Evolutionary conservation across 2,329 filamentous ascomycete genomes (phyloP).

Genomic region (Fusarium fujikuroi): DNA sequence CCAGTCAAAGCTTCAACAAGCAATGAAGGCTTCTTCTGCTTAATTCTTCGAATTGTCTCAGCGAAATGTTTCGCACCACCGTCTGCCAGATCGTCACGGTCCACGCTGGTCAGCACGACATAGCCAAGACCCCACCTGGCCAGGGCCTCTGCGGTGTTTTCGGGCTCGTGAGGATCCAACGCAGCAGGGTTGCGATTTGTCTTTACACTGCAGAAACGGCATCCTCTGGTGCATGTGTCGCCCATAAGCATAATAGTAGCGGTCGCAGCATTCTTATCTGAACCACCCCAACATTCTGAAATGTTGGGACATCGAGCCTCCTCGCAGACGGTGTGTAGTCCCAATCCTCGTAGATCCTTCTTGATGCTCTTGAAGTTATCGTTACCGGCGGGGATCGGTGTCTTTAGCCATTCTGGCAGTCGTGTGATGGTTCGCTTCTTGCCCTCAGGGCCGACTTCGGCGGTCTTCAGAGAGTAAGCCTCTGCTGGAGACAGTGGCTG

Average conservation of each 20-base stretch:
- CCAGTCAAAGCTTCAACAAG: constrained; percentile 88
- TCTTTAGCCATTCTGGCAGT: constrained; percentile 95
- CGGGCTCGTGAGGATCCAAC: constrained; percentile 94
- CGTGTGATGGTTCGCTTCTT: constrained; percentile 75
- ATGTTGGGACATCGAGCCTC: constrained; percentile 98
- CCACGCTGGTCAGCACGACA: constrained; percentile 92
- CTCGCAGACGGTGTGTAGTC: constrained; percentile 95
- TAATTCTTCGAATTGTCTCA: constrained; percentile 94
- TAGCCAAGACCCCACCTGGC: constrained; percentile 94
- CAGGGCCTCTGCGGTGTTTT: constrained; percentile 94
- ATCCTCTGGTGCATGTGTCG: constrained; percentile 95
- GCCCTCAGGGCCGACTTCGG: constrained; percentile 71
- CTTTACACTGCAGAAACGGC: constrained; percentile 97
- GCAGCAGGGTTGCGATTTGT: constrained; percentile 80
- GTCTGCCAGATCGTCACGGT: constrained; percentile 91
- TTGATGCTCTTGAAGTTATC: constrained; percentile 94
- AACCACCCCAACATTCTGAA: constrained; percentile 96
- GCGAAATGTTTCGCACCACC: constrained; percentile 91
- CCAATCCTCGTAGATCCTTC: constrained; percentile 87
- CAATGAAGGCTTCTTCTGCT: constrained; percentile 80
- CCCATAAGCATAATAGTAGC: constrained; percentile 99
- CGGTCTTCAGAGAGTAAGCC: constrained; percentile 70
- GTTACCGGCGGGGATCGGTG: constrained; percentile 84
- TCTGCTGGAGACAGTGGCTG: constrained; percentile 61
- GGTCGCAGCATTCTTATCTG: constrained; percentile 87